Conservation (phyloP, 2,329 filamentous ascomycete species). For the Ophiostoma quercus region DNA sequence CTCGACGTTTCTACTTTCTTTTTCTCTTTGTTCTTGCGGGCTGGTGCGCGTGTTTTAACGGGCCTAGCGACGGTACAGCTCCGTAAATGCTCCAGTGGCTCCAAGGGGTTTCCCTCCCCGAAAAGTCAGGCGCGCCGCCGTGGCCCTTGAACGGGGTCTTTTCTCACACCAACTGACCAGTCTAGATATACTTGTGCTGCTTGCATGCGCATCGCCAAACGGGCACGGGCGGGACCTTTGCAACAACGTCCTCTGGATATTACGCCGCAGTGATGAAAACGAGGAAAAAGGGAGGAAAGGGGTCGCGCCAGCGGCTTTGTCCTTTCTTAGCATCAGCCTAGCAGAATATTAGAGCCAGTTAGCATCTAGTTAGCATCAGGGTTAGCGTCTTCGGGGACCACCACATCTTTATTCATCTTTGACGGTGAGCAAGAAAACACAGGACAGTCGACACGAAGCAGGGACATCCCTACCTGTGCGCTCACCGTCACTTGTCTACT, state of each 20-base stretch:
- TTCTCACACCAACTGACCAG: neutral
- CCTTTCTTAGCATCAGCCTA: slow-evolving; percentile 5
- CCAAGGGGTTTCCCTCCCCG: neutral
- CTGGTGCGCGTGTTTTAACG: neutral
- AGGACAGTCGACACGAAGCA: neutral
- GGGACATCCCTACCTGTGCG: slow-evolving; percentile 15
- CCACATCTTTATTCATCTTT: neutral
- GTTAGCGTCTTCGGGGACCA: slow-evolving; percentile 6
- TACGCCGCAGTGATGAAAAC: slow-evolving; percentile 3
- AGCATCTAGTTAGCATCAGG: neutral
- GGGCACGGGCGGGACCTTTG: slow-evolving; percentile 4
- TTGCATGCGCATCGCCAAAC: neutral
- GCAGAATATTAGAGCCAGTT: neutral
- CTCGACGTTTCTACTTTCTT: neutral
- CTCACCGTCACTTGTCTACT: slow-evolving; percentile 10
- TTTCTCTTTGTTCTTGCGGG: slow-evolving; percentile 8
- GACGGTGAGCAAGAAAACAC: neutral
- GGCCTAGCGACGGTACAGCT: neutral
- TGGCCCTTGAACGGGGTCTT: neutral
- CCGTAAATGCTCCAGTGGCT: neutral
- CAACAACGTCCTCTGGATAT: neutral
- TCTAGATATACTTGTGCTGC: no score
- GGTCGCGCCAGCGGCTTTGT: slow-evolving; percentile 7
- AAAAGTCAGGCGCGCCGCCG: neutral
- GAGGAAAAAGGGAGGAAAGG: neutral